Conservation (phyloP, 306 rosid genomes). For the Malus domestica region DNA sequence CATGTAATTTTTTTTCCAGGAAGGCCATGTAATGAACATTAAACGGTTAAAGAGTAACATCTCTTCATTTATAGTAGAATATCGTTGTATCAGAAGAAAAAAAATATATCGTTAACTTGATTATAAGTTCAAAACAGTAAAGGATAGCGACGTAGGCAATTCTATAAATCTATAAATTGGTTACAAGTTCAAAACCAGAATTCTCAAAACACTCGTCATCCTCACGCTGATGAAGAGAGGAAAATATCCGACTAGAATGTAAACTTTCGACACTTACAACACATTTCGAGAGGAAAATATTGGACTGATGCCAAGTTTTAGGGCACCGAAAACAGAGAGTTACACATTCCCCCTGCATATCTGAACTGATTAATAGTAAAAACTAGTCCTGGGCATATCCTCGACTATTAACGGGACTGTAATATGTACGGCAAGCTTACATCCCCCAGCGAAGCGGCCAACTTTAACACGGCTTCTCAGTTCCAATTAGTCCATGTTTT, state of each 20-base stretch:
- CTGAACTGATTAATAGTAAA: neutral
- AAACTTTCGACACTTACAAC: neutral
- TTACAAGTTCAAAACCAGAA: neutral
- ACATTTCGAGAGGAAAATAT: neutral
- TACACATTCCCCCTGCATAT: neutral
- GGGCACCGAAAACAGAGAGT: neutral
- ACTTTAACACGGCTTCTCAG: neutral
- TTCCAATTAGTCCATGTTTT: neutral
- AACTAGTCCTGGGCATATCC: neutral
- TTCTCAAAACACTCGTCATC: neutral
- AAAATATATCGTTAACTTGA: too few species aligned
- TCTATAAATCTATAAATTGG: neutral
- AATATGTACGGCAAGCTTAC: neutral
- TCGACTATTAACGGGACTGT: neutral
- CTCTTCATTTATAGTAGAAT: too few species aligned
- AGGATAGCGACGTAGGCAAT: neutral
- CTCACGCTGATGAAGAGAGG: neutral
- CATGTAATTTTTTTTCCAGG: too few species aligned
- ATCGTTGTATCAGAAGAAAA: too few species aligned
- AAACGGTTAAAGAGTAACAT: too few species aligned
- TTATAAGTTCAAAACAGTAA: neutral
- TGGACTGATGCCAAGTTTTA: neutral
- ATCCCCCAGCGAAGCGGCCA: neutral
- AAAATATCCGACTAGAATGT: neutral
- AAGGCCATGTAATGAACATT: too few species aligned